Evolutionary conservation across 441 rosid genomes (phyloP), one percentile per base, ranked within the genome.

Genomic region (Theobroma grandiflorum): DNA sequence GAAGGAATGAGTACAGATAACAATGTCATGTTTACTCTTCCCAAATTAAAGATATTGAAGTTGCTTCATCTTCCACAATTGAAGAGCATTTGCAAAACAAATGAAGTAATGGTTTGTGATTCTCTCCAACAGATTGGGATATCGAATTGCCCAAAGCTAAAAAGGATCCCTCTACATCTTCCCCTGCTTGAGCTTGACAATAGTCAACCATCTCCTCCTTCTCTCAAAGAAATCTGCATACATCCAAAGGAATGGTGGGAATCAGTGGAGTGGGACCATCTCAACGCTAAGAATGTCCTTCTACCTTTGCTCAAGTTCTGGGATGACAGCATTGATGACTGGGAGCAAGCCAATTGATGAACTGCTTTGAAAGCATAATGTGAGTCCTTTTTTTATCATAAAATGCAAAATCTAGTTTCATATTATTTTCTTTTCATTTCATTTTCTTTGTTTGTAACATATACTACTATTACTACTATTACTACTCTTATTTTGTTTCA

Each of bases 11-110:
- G 6, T 11, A 52, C 37, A 12, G 20, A 35, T 14, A 53, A 1
- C 3, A 50, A 50, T 50, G 4, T 20, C 18, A 14, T 33, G 33
- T 33, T 18, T 70, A 40, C 18, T 18, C 64, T 76, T 58, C 72
- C 75, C n/a, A 72, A 59, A 74, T 22, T 84, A 57, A 55, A 50
- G 12, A 35, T 1, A 0, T 15, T 75, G 47, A 22, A 52, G 42
- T 72, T 81, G 37, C 16, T n/a, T 5, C n/a, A 33, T 16, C 67
- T 81, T 16, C 84, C 84, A 11, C 22, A 80, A 22, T 74, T 76
- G 42, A 77, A 70, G 55, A 15, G 53, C 61, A 79, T 84, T 63
- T 79, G 67, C 2, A 35, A 43, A 45, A 38, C 42, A 18, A 43
- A 63, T 42, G 50, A 43, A 18, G 22, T 18, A 20, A 52, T 78